Evolutionary conservation across 2,329 filamentous ascomycete genomes (phyloP).

Genomic region (Aureobasidium namibiae): DNA sequence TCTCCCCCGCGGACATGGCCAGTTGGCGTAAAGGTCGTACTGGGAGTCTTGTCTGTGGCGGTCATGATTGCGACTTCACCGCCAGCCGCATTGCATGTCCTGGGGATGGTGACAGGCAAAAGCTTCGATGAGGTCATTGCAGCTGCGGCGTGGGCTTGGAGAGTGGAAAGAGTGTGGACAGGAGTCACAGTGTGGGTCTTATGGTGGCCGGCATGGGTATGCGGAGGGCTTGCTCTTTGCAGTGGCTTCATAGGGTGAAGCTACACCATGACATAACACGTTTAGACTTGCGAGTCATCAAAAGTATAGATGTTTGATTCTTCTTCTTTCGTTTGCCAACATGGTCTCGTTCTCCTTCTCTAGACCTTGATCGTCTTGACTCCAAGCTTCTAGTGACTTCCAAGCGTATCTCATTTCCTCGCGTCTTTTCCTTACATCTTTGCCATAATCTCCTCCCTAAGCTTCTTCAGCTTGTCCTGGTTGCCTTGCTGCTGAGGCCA

Average conservation of each 20-base stretch:
- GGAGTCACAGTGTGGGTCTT: slow-evolving; percentile 16
- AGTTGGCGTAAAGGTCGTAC: not conserved
- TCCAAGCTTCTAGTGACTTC: not conserved
- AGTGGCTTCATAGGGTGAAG: slow-evolving; percentile 8
- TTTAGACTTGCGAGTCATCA: not conserved
- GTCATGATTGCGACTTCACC: slow-evolving; percentile 13
- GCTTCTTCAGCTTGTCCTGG: slow-evolving; percentile 73
- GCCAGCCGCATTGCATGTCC: slow-evolving; percentile 12
- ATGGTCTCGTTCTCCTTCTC: not conserved
- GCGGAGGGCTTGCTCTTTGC: slow-evolving; percentile 13
- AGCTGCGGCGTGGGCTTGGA: slow-evolving; percentile 16
- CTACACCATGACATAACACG: too few species aligned
- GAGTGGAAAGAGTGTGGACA: slow-evolving; percentile 16
- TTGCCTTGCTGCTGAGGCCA: slow-evolving; percentile 73
- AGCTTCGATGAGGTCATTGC: slow-evolving; percentile 12
- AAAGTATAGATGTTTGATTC: not conserved
- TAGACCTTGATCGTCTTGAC: not conserved
- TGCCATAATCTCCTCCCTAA: slow-evolving; percentile 75
- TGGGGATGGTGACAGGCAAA: slow-evolving; percentile 9
- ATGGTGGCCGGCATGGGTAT: slow-evolving; percentile 17
- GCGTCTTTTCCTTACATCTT: slow-evolving; percentile 56
- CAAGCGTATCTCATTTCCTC: not conserved
- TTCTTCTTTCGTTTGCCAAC: not conserved
- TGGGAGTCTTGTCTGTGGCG: slow-evolving; percentile 8
- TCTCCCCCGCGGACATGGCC: slow-evolving; percentile 9